These are phyloP conservation scores for Globisporangium mamillatum DNA, from an alignment of 352 stramenopile species.

Conservation along the genomic window DNA sequence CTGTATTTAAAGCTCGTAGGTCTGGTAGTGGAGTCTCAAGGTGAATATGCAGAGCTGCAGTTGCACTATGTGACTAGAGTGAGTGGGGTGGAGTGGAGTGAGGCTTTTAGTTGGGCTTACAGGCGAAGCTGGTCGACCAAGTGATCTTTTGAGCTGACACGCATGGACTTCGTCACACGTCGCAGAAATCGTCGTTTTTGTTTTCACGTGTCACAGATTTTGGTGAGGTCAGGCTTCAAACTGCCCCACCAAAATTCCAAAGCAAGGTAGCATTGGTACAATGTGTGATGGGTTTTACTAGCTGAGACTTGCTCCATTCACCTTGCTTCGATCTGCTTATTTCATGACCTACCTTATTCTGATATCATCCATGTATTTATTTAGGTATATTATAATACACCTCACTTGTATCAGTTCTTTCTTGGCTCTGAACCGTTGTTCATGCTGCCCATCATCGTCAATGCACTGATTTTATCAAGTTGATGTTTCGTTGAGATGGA, in stretches of 20 bases:
- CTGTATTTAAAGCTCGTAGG: no score
- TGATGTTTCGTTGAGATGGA: not conserved
- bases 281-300: not conserved
- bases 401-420: not conserved
- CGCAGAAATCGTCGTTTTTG: not conserved
- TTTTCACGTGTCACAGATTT: not conserved
- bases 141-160: no score
- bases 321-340: not conserved
- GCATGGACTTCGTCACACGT: not conserved
- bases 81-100: no score
- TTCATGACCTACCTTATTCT: not conserved
- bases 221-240: not conserved
- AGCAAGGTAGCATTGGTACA: not conserved
- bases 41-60: no score
- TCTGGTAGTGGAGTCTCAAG: no score
- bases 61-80: no score
- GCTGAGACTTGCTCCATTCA: not conserved
- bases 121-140: no score
- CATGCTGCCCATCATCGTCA: no score
- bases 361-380: not conserved
- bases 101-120: no score
- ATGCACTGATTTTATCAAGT: not conserved
- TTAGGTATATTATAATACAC: not conserved
- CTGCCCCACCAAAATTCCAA: not conserved
- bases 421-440: no score